These are phyloP conservation scores for Candida fluviatilis DNA, from an alignment of 805 yeast genomes.

Conservation along the genomic window DNA sequence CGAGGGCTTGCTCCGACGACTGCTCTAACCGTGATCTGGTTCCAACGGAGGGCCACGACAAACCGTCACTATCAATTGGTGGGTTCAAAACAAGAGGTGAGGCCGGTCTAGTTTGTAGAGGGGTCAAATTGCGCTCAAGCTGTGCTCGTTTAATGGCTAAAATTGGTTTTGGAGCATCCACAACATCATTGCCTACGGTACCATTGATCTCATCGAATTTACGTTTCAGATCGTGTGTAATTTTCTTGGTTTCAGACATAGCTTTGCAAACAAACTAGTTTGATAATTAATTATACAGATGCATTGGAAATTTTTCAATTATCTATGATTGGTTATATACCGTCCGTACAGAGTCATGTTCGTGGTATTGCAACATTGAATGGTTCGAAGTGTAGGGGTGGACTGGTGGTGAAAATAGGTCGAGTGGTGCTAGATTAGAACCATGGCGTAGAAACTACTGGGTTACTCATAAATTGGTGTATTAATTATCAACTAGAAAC, in stretches of 20 bases:
- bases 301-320: neutral
- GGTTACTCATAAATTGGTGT: neutral
- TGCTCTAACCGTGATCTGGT: conserved; percentile 75
- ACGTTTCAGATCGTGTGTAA: neutral
- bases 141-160: conserved; percentile 21
- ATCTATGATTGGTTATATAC: neutral
- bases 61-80: conserved; percentile 84
- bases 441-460: too few relatives aligned
- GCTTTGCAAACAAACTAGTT: neutral
- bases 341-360: neutral
- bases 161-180: conserved; percentile 14
- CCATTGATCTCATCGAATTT: conserved; percentile 13
- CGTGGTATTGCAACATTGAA: neutral
- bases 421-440: too few relatives aligned
- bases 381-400: too few relatives aligned
- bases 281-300: too few relatives aligned
- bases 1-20: conserved; percentile 56
- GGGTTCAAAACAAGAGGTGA: conserved; percentile 81
- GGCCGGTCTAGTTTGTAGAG: conserved; percentile 71
- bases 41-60: conserved; percentile 91
- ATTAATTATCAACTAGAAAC: neutral
- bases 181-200: conserved; percentile 2
- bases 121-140: conserved; percentile 31
- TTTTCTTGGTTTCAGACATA: neutral
- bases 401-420: too few relatives aligned